Evolutionary conservation across 768 basidiomycete genomes (phyloP).

Genomic region (Podaxis rugospora): DNA sequence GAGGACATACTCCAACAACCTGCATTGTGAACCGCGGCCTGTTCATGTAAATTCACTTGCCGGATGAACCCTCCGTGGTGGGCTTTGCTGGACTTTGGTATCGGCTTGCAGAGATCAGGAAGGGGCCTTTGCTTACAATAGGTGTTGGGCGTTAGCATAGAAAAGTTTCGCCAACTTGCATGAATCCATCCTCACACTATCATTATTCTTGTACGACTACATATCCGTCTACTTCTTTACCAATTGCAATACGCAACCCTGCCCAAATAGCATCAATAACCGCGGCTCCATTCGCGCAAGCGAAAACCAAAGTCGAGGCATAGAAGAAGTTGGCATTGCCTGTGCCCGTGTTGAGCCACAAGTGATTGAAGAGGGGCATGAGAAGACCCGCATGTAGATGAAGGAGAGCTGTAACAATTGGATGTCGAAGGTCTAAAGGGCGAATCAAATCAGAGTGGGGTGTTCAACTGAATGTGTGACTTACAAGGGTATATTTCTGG

Average conservation of each 20-base stretch:
- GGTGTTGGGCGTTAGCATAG: too few species aligned
- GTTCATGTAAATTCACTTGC: not conserved
- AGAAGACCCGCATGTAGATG: constrained; percentile 83
- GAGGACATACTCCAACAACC: constrained; percentile 33
- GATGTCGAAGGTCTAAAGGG: constrained; percentile 71
- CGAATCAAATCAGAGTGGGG: constrained; percentile 2
- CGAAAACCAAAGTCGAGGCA: constrained; percentile 91
- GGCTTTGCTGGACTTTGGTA: too few species aligned
- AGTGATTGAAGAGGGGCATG: constrained; percentile 84
- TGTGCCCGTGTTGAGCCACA: constrained; percentile 89
- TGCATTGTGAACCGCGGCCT: constrained; percentile 7
- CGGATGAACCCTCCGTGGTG: not conserved
- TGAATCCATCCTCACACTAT: too few species aligned
- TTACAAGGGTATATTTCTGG: constrained; percentile 80
- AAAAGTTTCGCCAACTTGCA: too few species aligned
- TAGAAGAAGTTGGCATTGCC: constrained; percentile 99
- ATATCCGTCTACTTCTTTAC: constrained; percentile 46
- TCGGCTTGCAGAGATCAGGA: too few species aligned
- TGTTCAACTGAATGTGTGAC: constrained; percentile 24
- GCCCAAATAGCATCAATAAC: constrained; percentile 81
- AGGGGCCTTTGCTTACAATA: too few species aligned
- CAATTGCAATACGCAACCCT: constrained; percentile 72
- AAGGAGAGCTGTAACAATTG: constrained; percentile 77
- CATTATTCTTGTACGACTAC: constrained; percentile 56
- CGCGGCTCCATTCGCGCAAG: constrained; percentile 80